Conservation (phyloP, 306 rosid genomes). For the Alnus rubra region DNA sequence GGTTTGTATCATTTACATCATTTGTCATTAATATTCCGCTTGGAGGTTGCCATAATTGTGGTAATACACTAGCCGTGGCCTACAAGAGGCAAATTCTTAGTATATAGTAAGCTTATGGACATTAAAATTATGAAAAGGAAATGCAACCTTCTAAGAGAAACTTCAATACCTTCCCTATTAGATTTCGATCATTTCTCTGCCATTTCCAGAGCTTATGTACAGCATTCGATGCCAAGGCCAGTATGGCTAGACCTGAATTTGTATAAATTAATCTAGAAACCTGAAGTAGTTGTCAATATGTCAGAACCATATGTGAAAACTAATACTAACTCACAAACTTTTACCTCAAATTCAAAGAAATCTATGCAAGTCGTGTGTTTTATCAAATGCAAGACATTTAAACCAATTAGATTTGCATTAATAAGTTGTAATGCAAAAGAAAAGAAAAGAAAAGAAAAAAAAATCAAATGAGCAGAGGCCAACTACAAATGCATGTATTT, state of each 20-base stretch:
- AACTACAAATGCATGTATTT: background rate
- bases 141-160: conserved; percentile 23
- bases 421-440: background rate
- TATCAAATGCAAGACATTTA: conserved; percentile 7
- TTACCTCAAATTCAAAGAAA: conserved; percentile 9
- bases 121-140: conserved; percentile 27
- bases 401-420: background rate
- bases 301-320: conserved; percentile 26
- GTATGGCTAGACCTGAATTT: conserved; percentile 83
- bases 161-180: conserved; percentile 57
- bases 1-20: conserved; percentile 83
- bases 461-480: background rate
- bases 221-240: conserved; percentile 97
- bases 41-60: conserved; percentile 95
- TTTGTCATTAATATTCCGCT: conserved; percentile 99
- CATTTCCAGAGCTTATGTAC: conserved; percentile 99
- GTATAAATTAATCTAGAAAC: conserved; percentile 95
- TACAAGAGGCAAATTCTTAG: conserved; percentile 34
- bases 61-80: conserved; percentile 76
- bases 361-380: background rate
- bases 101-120: conserved; percentile 36
- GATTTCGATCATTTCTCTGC: conserved; percentile 84
- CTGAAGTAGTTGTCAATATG: conserved; percentile 48
- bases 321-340: background rate
- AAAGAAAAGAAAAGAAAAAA: background rate